These are phyloP conservation scores for Ophiocordyceps robertsii DNA, from an alignment of 2,329 filamentous ascomycete genomes.

Conservation along the genomic window DNA sequence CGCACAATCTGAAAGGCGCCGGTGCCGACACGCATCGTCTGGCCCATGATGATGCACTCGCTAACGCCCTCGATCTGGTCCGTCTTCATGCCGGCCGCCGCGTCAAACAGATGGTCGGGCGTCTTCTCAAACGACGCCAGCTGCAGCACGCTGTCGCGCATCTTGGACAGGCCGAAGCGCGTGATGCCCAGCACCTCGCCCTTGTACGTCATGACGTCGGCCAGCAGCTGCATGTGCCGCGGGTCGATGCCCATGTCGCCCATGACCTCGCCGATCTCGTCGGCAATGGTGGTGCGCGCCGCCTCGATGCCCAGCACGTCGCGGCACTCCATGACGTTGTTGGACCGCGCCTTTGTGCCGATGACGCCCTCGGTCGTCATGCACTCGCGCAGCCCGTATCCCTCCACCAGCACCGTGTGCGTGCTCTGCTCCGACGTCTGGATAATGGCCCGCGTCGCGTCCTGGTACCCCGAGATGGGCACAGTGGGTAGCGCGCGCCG, in stretches of 20 bases:
- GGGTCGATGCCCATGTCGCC: slow-evolving; percentile 90
- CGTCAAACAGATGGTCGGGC: slow-evolving; percentile 91
- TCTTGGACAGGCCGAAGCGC: slow-evolving; percentile 89
- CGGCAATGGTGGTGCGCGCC: slow-evolving; percentile 74
- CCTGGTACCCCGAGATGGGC: slow-evolving; percentile 81
- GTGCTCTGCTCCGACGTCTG: slow-evolving; percentile 60
- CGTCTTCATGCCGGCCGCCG: slow-evolving; percentile 80
- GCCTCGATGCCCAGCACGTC: slow-evolving; percentile 92
- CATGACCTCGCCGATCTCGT: slow-evolving; percentile 85
- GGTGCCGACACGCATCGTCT: slow-evolving; percentile 83
- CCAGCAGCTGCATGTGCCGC: slow-evolving; percentile 91
- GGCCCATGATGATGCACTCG: slow-evolving; percentile 97
- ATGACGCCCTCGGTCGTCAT: slow-evolving; percentile 91
- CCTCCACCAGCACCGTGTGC: slow-evolving; percentile 75
- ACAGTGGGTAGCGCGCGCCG: slow-evolving; percentile 71
- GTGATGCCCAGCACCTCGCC: slow-evolving; percentile 95
- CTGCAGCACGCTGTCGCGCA: slow-evolving; percentile 87
- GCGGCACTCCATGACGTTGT: slow-evolving; percentile 80
- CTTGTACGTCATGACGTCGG: slow-evolving; percentile 98
- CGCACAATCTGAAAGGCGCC: slow-evolving; percentile 85
- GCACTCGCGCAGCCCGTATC: slow-evolving; percentile 77
- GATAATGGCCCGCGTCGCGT: slow-evolving; percentile 77
- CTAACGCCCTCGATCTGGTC: slow-evolving; percentile 88
- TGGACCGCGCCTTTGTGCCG: slow-evolving; percentile 60
- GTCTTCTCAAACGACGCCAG: slow-evolving; percentile 97